A percentile compares a stretch with the other conserved stretches of the same genome.
These are phyloP conservation scores for Kodamaea jinghongensis DNA, from an alignment of 805 yeast species.

Conservation along the genomic window DNA sequence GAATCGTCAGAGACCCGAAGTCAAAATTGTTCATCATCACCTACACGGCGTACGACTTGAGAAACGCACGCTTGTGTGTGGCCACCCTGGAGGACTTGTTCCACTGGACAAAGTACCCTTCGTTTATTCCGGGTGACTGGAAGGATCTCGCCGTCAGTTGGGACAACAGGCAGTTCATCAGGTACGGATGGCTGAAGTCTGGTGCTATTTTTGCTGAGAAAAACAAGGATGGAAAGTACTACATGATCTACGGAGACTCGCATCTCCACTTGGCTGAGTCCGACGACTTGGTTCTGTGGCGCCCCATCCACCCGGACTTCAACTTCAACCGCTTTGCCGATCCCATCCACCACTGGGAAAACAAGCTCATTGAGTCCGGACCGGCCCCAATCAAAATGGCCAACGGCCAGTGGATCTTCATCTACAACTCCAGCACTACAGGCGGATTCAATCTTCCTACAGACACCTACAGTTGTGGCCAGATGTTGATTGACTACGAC, in stretches of 20 bases:
- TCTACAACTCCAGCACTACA: slow-evolving; percentile 38
- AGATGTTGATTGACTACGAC: slow-evolving; percentile 43
- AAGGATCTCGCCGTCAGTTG: slow-evolving; percentile 28
- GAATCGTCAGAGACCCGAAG: slow-evolving; percentile 38
- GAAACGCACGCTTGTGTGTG: slow-evolving; percentile 37
- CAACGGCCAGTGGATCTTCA: slow-evolving; percentile 30
- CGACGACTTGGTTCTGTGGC: slow-evolving; percentile 35
- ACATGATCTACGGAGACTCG: slow-evolving; percentile 46
- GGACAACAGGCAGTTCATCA: slow-evolving; percentile 23
- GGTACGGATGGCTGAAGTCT: slow-evolving; percentile 40
- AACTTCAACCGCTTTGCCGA: slow-evolving; percentile 23
- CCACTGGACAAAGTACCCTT: slow-evolving; percentile 38
- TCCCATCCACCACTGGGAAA: slow-evolving; percentile 30
- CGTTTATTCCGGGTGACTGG: slow-evolving; percentile 33
- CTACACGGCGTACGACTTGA: slow-evolving; percentile 39
- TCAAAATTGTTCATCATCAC: slow-evolving; percentile 36
- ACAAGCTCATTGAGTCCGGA: slow-evolving; percentile 40
- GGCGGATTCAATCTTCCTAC: slow-evolving; percentile 31
- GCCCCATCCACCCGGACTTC: slow-evolving; percentile 18
- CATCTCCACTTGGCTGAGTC: slow-evolving; percentile 37
- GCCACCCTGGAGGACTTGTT: slow-evolving; percentile 37
- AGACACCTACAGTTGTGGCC: slow-evolving; percentile 35
- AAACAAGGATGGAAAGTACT: slow-evolving; percentile 32
- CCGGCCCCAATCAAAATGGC: slow-evolving; percentile 40
- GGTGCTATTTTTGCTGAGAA: slow-evolving; percentile 38